These are phyloP conservation scores for Raphanus raphanistrum DNA, from an alignment of 345 rosid genomes.

Conservation along the genomic window DNA sequence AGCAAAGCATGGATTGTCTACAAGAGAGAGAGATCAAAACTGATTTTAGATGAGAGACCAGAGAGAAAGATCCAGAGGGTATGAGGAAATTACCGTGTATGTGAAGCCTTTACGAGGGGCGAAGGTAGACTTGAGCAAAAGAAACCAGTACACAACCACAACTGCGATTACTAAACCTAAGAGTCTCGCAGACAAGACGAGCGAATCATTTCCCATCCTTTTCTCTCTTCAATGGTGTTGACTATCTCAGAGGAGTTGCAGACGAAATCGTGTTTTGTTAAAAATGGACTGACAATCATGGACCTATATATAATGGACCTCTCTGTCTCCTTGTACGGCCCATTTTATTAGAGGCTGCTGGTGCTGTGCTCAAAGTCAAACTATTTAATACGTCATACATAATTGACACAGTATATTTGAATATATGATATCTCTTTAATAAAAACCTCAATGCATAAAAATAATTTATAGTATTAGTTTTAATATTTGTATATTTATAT, in stretches of 20 bases:
- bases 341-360: not conserved
- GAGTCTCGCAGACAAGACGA: constrained; percentile 66
- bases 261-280: constrained; percentile 1
- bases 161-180: constrained; percentile 57
- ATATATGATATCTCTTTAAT: too few species aligned
- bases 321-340: constrained; percentile 15
- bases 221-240: not conserved
- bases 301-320: not conserved
- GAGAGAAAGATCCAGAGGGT: constrained; percentile 7
- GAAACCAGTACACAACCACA: constrained; percentile 70
- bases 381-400: not conserved
- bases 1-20: constrained; percentile 75
- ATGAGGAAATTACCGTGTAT: constrained; percentile 50
- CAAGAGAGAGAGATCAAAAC: not conserved
- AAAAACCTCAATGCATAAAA: too few species aligned
- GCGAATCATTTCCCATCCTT: constrained; percentile 33
- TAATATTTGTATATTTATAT: too few species aligned
- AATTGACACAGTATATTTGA: too few species aligned
- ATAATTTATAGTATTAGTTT: too few species aligned
- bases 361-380: not conserved
- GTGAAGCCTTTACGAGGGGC: constrained; percentile 53
- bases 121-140: constrained; percentile 62
- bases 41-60: not conserved
- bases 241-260: constrained; percentile 11
- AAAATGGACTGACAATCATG: not conserved